A percentile compares a stretch with the other conserved stretches of the same genome.
These are phyloP conservation scores for Puccinia triticina DNA, from an alignment of 1,284 basidiomycete species.

Conservation along the genomic window DNA sequence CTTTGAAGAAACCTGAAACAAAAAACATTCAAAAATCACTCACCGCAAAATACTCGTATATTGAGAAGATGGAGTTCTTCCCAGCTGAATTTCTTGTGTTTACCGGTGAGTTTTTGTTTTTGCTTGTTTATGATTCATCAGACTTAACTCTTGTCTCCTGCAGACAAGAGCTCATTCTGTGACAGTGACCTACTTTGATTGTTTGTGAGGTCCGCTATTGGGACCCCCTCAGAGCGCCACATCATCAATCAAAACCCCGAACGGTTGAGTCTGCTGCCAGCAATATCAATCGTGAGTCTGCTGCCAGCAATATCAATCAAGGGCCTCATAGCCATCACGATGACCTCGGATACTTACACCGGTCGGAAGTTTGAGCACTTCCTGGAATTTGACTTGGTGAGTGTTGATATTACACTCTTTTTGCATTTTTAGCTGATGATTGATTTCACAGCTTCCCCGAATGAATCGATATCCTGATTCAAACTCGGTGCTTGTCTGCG, in stretches of 20 bases:
- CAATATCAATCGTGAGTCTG: too few species aligned
- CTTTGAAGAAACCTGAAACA: too few species aligned
- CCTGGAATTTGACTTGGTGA: background rate
- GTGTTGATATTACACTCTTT: background rate
- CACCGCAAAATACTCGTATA: too few species aligned
- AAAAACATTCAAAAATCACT: too few species aligned
- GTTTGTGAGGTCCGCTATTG: background rate
- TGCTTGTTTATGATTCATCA: too few species aligned
- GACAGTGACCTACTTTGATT: background rate
- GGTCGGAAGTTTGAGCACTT: background rate
- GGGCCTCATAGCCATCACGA: background rate
- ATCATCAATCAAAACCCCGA: background rate
- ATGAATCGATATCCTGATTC: constrained; percentile 1
- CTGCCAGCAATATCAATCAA: background rate
- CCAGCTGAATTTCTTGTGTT: too few species aligned
- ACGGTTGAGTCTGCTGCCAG: background rate
- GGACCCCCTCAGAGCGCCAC: background rate
- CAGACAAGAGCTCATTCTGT: background rate
- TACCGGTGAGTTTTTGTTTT: too few species aligned
- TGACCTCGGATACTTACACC: background rate
- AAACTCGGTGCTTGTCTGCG: constrained; percentile 5
- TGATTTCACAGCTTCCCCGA: background rate
- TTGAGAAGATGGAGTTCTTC: too few species aligned
- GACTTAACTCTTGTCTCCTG: too few species aligned
- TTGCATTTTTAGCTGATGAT: too few species aligned